Percentiles rank a stretch among this genome's conserved stretches.
phyloP scores from a whole-genome alignment of 352 stramenopile genomes.

The Pythium dissotocum region DNA sequence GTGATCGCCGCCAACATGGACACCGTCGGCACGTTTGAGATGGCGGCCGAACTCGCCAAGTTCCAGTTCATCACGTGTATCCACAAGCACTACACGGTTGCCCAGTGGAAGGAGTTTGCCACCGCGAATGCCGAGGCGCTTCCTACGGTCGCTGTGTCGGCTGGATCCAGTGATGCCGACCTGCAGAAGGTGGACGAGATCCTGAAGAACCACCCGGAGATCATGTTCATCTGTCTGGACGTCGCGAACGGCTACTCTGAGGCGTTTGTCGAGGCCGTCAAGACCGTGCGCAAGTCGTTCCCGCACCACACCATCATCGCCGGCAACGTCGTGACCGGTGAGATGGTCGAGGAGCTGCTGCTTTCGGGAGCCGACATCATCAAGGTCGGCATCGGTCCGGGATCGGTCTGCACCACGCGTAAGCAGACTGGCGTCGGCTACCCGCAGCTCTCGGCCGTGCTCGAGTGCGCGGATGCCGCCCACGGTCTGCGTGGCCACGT shows the following conservation, averaged over 20 bases:
- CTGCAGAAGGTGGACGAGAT: conserved; percentile 68
- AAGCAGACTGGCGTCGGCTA: conserved; percentile 93
- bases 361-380: conserved; percentile 92
- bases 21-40: conserved; percentile 91
- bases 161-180: conserved; percentile 71
- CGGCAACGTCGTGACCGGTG: conserved; percentile 91
- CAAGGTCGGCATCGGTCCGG: conserved; percentile 93
- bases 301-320: conserved; percentile 89
- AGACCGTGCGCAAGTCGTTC: conserved; percentile 52
- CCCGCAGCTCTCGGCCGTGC: conserved; percentile 88
- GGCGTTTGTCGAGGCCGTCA: conserved; percentile 83
- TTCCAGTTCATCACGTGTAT: conserved; percentile 88
- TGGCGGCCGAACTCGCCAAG: conserved; percentile 76
- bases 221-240: conserved; percentile 89
- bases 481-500: conserved; percentile 89
- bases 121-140: conserved; percentile 53
- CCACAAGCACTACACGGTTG: conserved; percentile 89
- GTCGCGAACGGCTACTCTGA: conserved; percentile 91
- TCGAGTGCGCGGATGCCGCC: conserved; percentile 91
- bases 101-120: conserved; percentile 67
- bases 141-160: conserved; percentile 74
- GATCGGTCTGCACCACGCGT: conserved; percentile 91
- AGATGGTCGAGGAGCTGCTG: conserved; percentile 92
- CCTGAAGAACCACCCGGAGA: conserved; percentile 53
- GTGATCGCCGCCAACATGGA: conserved; percentile 93